Conservation (phyloP, 495 filamentous ascomycete species). For the Penicillium paradoxum region DNA sequence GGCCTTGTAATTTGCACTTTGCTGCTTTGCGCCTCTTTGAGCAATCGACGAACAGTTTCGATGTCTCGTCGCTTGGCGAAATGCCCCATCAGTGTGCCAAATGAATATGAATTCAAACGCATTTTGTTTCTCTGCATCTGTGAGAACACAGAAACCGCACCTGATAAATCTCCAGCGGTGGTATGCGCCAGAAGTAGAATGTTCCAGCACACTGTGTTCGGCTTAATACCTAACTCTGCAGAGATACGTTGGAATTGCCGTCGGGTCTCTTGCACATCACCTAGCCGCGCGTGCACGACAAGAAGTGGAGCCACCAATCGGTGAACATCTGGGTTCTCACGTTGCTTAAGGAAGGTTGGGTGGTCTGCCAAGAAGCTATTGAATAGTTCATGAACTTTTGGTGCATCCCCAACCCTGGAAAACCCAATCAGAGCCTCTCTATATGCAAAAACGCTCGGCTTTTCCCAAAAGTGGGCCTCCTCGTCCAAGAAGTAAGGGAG, state of each 20-base stretch:
- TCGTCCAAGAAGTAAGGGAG: conserved; percentile 53
- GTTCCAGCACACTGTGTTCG: conserved; percentile 62
- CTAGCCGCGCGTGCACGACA: conserved; percentile 59
- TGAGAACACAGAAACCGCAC: conserved; percentile 55
- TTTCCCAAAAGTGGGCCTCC: conserved; percentile 29
- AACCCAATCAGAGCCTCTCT: conserved; percentile 27
- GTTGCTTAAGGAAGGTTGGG: too few species aligned
- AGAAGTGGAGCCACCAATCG: conserved; percentile 49
- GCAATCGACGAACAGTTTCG: conserved; percentile 58
- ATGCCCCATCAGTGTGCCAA: conserved; percentile 66
- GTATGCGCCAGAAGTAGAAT: conserved; percentile 68
- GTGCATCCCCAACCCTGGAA: conserved; percentile 29
- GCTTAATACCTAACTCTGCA: conserved; percentile 48
- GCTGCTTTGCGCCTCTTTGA: conserved; percentile 45
- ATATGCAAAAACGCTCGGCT: conserved; percentile 28
- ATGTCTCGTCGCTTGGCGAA: conserved; percentile 70
- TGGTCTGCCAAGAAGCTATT: conserved; percentile 31
- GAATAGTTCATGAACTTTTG: conserved; percentile 29
- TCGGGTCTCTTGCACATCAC: conserved; percentile 53
- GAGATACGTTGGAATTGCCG: conserved; percentile 56
- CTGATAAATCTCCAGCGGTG: conserved; percentile 59
- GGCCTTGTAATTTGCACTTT: conserved; percentile 39
- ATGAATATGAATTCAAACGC: conserved; percentile 55
- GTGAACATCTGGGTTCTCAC: conserved; percentile 28
- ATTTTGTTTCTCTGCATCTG: conserved; percentile 37